Evolutionary conservation across 2,329 filamentous ascomycete genomes (phyloP).

Genomic region (Bisporella sp.): DNA sequence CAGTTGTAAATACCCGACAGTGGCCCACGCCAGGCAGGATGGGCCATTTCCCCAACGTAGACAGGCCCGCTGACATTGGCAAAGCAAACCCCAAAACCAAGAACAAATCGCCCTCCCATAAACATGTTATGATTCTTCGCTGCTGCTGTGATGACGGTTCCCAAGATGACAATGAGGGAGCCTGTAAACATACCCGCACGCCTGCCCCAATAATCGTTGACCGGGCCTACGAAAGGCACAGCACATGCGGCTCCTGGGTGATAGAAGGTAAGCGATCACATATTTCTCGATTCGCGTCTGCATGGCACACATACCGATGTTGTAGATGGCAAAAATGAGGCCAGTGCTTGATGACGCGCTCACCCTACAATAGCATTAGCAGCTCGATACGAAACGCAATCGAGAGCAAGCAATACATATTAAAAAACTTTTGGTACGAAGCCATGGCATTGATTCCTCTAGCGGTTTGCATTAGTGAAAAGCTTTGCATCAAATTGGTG

Average conservation of each 20-base stretch:
- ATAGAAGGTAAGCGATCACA: too few species aligned
- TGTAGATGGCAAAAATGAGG: constrained; percentile 50
- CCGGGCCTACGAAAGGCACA: constrained; percentile 45
- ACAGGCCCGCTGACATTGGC: constrained; percentile 38
- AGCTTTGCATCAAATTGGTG: not conserved
- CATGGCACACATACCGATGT: constrained; percentile 39
- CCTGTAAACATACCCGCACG: constrained; percentile 45
- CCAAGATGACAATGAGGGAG: constrained; percentile 40
- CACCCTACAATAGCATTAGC: not conserved
- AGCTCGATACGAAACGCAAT: not conserved
- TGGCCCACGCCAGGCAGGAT: constrained; percentile 43
- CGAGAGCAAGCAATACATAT: not conserved
- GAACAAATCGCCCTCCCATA: constrained; percentile 40
- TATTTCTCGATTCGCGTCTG: too few species aligned
- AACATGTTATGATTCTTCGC: constrained; percentile 34
- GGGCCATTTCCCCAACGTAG: constrained; percentile 44
- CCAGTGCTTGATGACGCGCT: constrained; percentile 29
- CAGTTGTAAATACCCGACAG: constrained; percentile 44
- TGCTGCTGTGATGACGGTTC: constrained; percentile 42
- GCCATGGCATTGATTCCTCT: not conserved
- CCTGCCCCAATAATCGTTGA: constrained; percentile 42
- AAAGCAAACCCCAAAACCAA: constrained; percentile 44
- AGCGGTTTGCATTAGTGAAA: not conserved
- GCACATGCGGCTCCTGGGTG: constrained; percentile 35
- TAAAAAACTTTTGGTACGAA: not conserved